Evolutionary conservation across 2,329 filamentous ascomycete species (phyloP).

Genomic region (Sphaerostilbella broomeana): DNA sequence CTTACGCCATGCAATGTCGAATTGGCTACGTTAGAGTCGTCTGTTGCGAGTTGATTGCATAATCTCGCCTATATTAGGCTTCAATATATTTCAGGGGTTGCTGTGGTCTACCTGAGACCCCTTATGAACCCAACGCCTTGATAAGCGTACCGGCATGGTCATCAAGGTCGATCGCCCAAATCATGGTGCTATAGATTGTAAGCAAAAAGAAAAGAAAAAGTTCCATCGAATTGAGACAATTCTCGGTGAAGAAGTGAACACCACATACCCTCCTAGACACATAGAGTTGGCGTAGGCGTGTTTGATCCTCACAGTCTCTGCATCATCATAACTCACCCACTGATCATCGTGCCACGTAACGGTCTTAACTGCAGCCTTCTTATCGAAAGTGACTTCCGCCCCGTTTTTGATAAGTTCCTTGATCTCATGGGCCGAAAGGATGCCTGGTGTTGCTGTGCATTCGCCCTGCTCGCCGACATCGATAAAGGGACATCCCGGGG

Average conservation of each 20-base stretch:
- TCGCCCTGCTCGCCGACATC: constrained; percentile 20
- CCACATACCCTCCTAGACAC: background rate
- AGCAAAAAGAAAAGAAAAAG: too few relatives aligned
- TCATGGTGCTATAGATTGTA: too few relatives aligned
- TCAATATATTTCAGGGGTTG: too few relatives aligned
- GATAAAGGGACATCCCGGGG: constrained; percentile 25
- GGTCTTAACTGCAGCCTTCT: constrained; percentile 25
- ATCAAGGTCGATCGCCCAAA: constrained; percentile 27
- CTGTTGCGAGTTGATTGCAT: too few relatives aligned
- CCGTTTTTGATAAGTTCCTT: constrained; percentile 21
- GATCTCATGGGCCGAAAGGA: constrained; percentile 29
- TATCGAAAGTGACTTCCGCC: constrained; percentile 18
- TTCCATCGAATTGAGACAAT: too few relatives aligned
- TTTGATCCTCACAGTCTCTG: constrained; percentile 28
- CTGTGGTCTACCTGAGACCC: too few relatives aligned
- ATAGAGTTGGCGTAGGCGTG: constrained; percentile 22
- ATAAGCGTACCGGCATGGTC: constrained; percentile 16
- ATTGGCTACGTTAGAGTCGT: too few relatives aligned
- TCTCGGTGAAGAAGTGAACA: too few relatives aligned
- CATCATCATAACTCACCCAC: constrained; percentile 34
- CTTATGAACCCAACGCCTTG: too few relatives aligned
- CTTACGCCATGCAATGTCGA: too few relatives aligned
- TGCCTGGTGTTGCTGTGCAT: constrained; percentile 25
- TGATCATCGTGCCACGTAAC: constrained; percentile 27
- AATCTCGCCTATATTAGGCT: too few relatives aligned